phyloP scores from a whole-genome alignment of 2,329 filamentous ascomycete species.

The Penicillium paneum region DNA sequence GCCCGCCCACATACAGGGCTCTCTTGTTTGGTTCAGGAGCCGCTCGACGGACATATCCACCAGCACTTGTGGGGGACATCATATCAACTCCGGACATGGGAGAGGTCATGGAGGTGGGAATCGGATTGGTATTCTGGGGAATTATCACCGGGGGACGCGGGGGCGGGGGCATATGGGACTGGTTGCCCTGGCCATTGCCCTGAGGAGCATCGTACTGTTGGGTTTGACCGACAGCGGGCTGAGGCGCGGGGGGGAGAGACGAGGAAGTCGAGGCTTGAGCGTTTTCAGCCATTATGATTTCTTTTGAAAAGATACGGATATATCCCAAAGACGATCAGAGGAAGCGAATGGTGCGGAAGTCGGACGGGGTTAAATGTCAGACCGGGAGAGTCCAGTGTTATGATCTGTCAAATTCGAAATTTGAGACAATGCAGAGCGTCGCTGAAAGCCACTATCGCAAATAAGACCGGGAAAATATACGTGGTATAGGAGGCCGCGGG shows the following conservation, averaged over 20 bases:
- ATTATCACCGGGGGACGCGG: slow-evolving; percentile 81
- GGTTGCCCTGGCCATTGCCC: slow-evolving; percentile 64
- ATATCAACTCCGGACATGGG: slow-evolving; percentile 69
- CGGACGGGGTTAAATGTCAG: slow-evolving; percentile 11
- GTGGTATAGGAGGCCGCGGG: slow-evolving; percentile 11
- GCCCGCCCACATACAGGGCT: slow-evolving; percentile 89
- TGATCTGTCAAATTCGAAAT: slow-evolving; percentile 10
- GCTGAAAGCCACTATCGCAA: slow-evolving; percentile 22
- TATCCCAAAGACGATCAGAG: slow-evolving; percentile 20
- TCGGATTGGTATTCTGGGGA: slow-evolving; percentile 92
- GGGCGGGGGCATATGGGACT: slow-evolving; percentile 81
- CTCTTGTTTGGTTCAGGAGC: slow-evolving; percentile 98
- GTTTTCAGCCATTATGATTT: slow-evolving; percentile 71
- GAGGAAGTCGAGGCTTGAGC: slow-evolving; percentile 60
- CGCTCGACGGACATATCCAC: slow-evolving; percentile 78
- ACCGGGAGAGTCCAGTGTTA: not conserved
- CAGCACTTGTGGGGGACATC: slow-evolving; percentile 80
- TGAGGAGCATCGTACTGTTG: slow-evolving; percentile 69
- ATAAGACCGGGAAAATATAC: slow-evolving; percentile 7
- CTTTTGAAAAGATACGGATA: slow-evolving; percentile 20
- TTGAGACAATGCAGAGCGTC: slow-evolving; percentile 27
- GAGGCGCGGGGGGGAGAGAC: slow-evolving; percentile 67
- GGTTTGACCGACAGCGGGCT: slow-evolving; percentile 63
- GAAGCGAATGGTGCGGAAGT: slow-evolving; percentile 22
- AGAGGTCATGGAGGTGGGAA: slow-evolving; percentile 87